Evolutionary conservation across 2,329 filamentous ascomycete genomes (phyloP).

Genomic region (Cladophialophora immunda): DNA sequence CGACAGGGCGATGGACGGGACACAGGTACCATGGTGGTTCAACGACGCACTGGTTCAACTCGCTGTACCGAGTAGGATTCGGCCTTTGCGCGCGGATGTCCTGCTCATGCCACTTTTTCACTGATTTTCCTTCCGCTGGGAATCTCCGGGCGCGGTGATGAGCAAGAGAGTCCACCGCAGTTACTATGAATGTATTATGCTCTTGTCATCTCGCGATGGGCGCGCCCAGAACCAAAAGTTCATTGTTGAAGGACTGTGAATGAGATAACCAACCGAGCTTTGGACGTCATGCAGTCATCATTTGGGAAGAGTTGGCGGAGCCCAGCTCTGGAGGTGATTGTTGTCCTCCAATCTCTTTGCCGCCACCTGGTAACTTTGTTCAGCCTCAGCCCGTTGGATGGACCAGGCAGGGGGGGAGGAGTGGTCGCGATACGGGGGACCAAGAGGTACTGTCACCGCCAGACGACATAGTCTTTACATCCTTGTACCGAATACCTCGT

Average conservation of each 20-base stretch:
- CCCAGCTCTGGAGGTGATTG: constrained; percentile 23
- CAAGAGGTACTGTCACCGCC: constrained; percentile 16
- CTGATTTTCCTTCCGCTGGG: constrained; percentile 2
- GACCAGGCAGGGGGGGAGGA: too few species aligned
- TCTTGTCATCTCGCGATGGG: background rate
- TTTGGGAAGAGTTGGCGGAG: constrained; percentile 25
- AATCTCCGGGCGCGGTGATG: constrained; percentile 15
- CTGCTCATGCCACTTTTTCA: constrained; percentile 18
- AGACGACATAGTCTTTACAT: constrained; percentile 33
- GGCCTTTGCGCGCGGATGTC: constrained; percentile 25
- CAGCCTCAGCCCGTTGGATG: constrained; percentile 34
- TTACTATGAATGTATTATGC: constrained; percentile 3
- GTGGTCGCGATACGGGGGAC: background rate
- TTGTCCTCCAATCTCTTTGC: constrained; percentile 39
- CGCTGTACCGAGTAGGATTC: constrained; percentile 4
- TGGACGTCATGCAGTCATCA: constrained; percentile 36
- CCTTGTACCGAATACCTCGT: too few species aligned
- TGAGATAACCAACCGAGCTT: constrained; percentile 15
- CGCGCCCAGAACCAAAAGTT: constrained; percentile 5
- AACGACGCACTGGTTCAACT: background rate
- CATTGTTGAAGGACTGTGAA: background rate
- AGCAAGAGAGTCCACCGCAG: background rate
- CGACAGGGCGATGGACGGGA: background rate
- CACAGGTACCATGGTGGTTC: background rate
- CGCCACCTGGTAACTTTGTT: constrained; percentile 32